phyloP scores from a whole-genome alignment of 2,329 filamentous ascomycete species.

The Neonectria magnoliae region DNA sequence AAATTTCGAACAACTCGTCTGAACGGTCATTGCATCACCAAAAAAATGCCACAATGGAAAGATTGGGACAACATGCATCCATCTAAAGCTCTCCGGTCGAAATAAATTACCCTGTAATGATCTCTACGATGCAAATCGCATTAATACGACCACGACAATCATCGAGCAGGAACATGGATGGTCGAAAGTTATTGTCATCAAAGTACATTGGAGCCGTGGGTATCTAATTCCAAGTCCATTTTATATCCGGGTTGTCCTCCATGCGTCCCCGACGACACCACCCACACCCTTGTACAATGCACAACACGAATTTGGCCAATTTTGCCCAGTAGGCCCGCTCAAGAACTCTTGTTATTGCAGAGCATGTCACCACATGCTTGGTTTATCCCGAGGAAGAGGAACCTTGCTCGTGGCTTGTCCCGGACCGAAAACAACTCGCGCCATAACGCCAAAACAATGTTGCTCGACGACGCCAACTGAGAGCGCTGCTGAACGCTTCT shows the following conservation, averaged over 20 bases:
- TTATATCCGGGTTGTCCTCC: slow-evolving; percentile 8
- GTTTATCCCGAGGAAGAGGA: slow-evolving; percentile 7
- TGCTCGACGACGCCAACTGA: slow-evolving; percentile 6
- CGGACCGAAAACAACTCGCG: slow-evolving; percentile 16
- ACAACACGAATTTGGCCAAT: not conserved
- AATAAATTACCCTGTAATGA: not conserved
- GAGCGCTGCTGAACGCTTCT: not conserved
- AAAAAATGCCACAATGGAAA: too few relatives aligned
- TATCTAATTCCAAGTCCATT: slow-evolving; percentile 26
- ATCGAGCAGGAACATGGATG: not conserved
- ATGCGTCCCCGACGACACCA: slow-evolving; percentile 6
- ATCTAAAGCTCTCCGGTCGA: not conserved
- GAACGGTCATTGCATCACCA: too few relatives aligned
- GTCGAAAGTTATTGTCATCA: slow-evolving; percentile 6
- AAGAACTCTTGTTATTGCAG: slow-evolving; percentile 1
- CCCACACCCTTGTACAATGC: slow-evolving; percentile 1
- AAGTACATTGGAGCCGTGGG: slow-evolving; percentile 22
- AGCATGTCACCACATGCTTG: not conserved
- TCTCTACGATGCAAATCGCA: not conserved
- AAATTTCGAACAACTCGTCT: too few relatives aligned
- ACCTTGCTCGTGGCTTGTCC: not conserved
- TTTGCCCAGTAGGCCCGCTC: not conserved
- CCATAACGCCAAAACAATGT: slow-evolving; percentile 34
- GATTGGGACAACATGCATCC: too few relatives aligned
- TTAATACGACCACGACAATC: not conserved